Conservation (phyloP, 352 stramenopile genomes). For the Phytophthora aleatoria region DNA sequence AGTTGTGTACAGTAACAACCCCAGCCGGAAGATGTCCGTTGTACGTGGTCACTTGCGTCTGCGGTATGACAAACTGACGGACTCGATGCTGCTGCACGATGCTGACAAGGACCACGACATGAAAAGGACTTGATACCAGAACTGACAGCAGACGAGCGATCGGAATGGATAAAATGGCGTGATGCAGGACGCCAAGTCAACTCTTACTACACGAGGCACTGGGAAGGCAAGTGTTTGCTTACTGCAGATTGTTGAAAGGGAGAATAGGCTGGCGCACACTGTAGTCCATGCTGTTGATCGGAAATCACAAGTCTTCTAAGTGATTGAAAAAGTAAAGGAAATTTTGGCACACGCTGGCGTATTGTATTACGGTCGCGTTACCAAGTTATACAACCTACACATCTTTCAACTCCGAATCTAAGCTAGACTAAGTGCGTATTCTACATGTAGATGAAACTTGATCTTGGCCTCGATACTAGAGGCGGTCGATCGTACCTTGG, state of each 20-base stretch:
- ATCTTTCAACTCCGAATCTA: too few relatives aligned
- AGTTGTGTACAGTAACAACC: conserved; percentile 64
- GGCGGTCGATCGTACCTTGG: too few relatives aligned
- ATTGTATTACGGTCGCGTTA: too few relatives aligned
- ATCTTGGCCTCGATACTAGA: too few relatives aligned
- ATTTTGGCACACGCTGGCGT: too few relatives aligned
- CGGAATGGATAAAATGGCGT: conserved; percentile 12
- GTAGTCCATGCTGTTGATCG: not conserved
- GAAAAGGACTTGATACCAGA: conserved; percentile 36
- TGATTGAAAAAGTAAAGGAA: too few relatives aligned
- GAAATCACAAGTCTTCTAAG: too few relatives aligned
- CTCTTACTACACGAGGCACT: conserved; percentile 61
- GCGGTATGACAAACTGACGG: conserved; percentile 47
- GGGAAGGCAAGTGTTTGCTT: conserved; percentile 44
- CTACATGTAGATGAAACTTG: too few relatives aligned
- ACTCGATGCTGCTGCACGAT: conserved; percentile 44
- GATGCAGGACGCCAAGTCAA: conserved; percentile 45
- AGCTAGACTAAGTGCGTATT: too few relatives aligned
- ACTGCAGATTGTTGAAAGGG: conserved; percentile 27
- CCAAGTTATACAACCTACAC: too few relatives aligned
- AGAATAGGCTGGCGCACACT: not conserved
- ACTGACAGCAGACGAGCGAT: conserved; percentile 21
- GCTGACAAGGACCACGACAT: conserved; percentile 47
- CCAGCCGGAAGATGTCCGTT: conserved; percentile 45
- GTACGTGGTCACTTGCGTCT: conserved; percentile 44